These are phyloP conservation scores for Musa schizocarpa DNA, from an alignment of 176 grass and related monocot species.

Conservation along the genomic window DNA sequence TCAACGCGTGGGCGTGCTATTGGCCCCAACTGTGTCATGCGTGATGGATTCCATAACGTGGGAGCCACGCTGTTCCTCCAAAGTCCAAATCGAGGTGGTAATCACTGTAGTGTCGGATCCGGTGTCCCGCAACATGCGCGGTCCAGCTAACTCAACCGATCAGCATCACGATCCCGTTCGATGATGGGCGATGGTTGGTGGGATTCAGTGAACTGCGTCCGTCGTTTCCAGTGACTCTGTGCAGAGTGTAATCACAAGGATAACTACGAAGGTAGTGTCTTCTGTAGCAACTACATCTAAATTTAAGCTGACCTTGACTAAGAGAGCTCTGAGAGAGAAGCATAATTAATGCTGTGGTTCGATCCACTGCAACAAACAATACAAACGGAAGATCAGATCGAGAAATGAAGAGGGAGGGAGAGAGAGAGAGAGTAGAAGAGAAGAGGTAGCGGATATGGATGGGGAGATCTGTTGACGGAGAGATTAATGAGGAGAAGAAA, in stretches of 20 bases:
- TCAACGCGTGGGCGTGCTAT: no score
- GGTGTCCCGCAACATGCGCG: not conserved
- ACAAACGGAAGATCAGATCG: not conserved
- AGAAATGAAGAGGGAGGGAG: not conserved
- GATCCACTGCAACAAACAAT: no score
- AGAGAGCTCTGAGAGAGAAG: not conserved
- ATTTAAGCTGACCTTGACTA: not conserved
- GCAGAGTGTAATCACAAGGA: not conserved
- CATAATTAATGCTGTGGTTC: no score
- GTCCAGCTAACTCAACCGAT: not conserved
- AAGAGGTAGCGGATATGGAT: not conserved
- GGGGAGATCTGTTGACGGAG: not conserved
- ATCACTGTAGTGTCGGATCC: not conserved
- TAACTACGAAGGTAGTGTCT: not conserved
- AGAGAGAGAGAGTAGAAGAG: not conserved
- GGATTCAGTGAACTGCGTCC: not conserved
- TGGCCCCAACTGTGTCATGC: not conserved
- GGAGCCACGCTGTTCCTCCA: not conserved
- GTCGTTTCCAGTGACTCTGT: not conserved
- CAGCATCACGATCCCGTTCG: not conserved
- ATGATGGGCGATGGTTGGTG: not conserved
- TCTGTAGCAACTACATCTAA: not conserved
- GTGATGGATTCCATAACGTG: constrained; percentile 11
- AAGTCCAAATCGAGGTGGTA: not conserved
- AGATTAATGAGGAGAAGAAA: not conserved